A percentile compares a stretch with the other conserved stretches of the same genome.
Conservation (phyloP, 371 early-diverging fungal species). For the Homolaphlyctis polyrhiza region DNA sequence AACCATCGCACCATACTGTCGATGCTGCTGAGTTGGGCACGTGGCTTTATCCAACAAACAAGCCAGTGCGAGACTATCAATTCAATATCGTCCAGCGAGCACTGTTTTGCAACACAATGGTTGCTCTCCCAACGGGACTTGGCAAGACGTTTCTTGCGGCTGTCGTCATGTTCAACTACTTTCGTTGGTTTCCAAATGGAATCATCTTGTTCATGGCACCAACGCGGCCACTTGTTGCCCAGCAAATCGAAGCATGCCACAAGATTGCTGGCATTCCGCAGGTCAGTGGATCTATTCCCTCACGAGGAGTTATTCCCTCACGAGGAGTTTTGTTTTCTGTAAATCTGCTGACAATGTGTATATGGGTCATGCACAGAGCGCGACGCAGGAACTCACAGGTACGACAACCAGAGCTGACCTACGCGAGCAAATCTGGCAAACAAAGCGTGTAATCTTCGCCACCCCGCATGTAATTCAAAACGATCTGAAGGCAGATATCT, state of each 20-base stretch:
- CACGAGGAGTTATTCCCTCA: background rate
- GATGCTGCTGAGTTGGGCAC: slow-evolving; percentile 53
- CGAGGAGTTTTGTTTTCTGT: background rate
- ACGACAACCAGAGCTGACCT: slow-evolving; percentile 41
- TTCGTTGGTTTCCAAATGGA: slow-evolving; percentile 88
- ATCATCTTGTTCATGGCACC: slow-evolving; percentile 88
- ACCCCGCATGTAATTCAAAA: slow-evolving; percentile 90
- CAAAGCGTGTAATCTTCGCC: slow-evolving; percentile 67
- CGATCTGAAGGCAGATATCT: slow-evolving; percentile 54
- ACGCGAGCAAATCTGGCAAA: slow-evolving; percentile 38
- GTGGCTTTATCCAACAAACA: slow-evolving; percentile 81
- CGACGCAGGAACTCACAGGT: slow-evolving; percentile 72
- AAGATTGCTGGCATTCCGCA: slow-evolving; percentile 67
- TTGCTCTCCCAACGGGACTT: slow-evolving; percentile 70
- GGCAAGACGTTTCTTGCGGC: slow-evolving; percentile 97
- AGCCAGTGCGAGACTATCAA: slow-evolving; percentile 80
- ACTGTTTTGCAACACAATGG: slow-evolving; percentile 80
- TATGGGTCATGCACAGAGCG: no score
- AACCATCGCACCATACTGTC: slow-evolving; percentile 31
- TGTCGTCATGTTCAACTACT: slow-evolving; percentile 87
- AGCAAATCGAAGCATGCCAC: slow-evolving; percentile 86
- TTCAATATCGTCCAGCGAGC: slow-evolving; percentile 76
- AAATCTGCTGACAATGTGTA: no score
- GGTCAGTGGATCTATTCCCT: background rate
- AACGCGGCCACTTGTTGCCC: slow-evolving; percentile 84